Base-by-base conservation (phyloP, 2,329 filamentous ascomycete genomes). In the Sporothrix pallida region DNA sequence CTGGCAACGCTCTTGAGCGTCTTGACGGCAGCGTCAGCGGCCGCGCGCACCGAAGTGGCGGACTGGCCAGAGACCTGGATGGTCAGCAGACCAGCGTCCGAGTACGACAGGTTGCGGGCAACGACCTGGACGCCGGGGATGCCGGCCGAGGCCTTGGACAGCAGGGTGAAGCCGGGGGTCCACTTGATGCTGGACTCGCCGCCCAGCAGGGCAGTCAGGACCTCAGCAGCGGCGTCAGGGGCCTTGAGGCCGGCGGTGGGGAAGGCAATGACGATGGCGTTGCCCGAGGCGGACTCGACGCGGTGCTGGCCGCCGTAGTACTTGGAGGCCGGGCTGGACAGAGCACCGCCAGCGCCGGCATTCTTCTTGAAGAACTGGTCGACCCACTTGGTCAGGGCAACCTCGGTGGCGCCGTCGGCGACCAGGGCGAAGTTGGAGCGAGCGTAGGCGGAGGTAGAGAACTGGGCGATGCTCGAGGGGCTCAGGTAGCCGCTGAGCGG, bases 301-400 rank as follows among this genome's bases (percentile, higher is more conserved):
- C 96, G 93, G 86, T 97, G 93, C 87, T 99, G 94, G 81, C 96
- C 97, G 83, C 96, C 96, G 81, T 90, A 93, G 90, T 98, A 99
- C 84, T 95, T 96, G 81, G 90, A 89, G 76, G 92, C 86, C 77
- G 89, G 83, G 75, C 86, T 85, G 81, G 89, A 87, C 76, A 92
- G 84, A 56, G 84, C 79, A 80, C 85, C 83, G 78, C 84, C 82
- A 75, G 87, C 81, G 76, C 86, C 83, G 78, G 86, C 82, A 69
- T 92, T 86, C 75, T 88, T 87, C 82, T 90, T 90, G 88, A 99
- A 98, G 89, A 98, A 98, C 81, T 97, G 90, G 80, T 91, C 90
- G 76, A 97, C 91, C 95, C 95, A 98, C 86, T 96, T 97, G 80
- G 89, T 88, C 77, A 98, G 86, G 76, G 93, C 90, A 74, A 87